Conservation (phyloP, 768 basidiomycete species). For the Boletus vermiculosoides region DNA sequence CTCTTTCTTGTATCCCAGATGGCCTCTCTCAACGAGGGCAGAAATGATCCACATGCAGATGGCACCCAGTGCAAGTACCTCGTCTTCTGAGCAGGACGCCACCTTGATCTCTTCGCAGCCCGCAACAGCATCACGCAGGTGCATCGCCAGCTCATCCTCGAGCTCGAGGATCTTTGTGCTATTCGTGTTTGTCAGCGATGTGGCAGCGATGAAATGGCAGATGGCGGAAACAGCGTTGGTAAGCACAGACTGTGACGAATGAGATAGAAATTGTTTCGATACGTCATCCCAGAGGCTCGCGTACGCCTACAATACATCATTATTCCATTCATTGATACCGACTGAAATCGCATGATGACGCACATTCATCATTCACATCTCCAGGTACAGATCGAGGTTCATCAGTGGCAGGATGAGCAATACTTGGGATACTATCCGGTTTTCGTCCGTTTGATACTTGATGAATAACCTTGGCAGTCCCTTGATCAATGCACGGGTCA, state of each 20-base stretch:
- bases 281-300: conserved; percentile 90
- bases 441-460: conserved; percentile 88
- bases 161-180: conserved; percentile 82
- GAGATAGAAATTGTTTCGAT: conserved; percentile 86
- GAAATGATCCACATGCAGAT: conserved; percentile 75
- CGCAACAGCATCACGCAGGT: conserved; percentile 75
- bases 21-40: conserved; percentile 80
- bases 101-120: conserved; percentile 84
- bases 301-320: conserved; percentile 58
- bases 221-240: conserved; percentile 71
- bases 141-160: conserved; percentile 78
- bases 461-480: conserved; percentile 83
- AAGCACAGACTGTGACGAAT: conserved; percentile 78
- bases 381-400: conserved; percentile 88
- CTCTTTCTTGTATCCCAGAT: conserved; percentile 89
- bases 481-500: conserved; percentile 86
- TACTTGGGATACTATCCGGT: conserved; percentile 77
- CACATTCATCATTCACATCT: conserved; percentile 89
- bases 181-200: conserved; percentile 81
- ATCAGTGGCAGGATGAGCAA: conserved; percentile 78
- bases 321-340: not conserved
- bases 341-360: conserved; percentile 6
- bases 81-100: conserved; percentile 81
- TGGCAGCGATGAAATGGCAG: conserved; percentile 66
- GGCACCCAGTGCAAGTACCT: conserved; percentile 68